A percentile compares a stretch with the other conserved stretches of the same genome.
Conservation (phyloP, 2,329 filamentous ascomycete species). For the Verruconis gallopava region DNA sequence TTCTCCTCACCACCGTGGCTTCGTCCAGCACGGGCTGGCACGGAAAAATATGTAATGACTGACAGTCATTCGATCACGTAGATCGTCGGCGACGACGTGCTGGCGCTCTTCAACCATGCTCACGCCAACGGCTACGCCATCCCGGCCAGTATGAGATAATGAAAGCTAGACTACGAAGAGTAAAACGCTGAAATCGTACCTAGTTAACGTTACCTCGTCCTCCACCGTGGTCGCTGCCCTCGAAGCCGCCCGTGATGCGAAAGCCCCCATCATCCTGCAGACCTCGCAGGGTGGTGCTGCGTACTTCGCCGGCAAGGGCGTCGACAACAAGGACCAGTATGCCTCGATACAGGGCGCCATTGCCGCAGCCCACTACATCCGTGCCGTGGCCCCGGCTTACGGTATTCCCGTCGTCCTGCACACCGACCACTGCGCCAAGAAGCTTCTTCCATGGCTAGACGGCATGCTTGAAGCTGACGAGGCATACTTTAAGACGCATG, state of each 20-base stretch:
- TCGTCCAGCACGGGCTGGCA: too few relatives aligned
- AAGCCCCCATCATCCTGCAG: constrained; percentile 87
- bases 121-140: constrained; percentile 81
- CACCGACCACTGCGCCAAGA: constrained; percentile 99
- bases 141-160: constrained; percentile 50
- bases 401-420: constrained; percentile 58
- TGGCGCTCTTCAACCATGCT: constrained; percentile 70
- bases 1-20: neutral
- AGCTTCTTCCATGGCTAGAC: constrained; percentile 74
- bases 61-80: too few relatives aligned
- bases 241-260: constrained; percentile 86
- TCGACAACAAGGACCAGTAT: constrained; percentile 69
- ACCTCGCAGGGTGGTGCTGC: constrained; percentile 86
- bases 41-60: neutral
- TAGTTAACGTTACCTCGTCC: constrained; percentile 76
- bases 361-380: constrained; percentile 60
- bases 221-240: constrained; percentile 77
- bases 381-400: constrained; percentile 45
- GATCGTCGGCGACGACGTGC: constrained; percentile 11
- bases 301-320: constrained; percentile 77
- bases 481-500: constrained; percentile 83
- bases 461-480: constrained; percentile 93
- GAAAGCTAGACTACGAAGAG: neutral
- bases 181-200: constrained; percentile 10
- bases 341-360: constrained; percentile 81